Percentiles rank a stretch among this genome's conserved stretches.
phyloP scores from a whole-genome alignment of 2,329 filamentous ascomycete genomes.

The Lasiodiplodia sp. region DNA sequence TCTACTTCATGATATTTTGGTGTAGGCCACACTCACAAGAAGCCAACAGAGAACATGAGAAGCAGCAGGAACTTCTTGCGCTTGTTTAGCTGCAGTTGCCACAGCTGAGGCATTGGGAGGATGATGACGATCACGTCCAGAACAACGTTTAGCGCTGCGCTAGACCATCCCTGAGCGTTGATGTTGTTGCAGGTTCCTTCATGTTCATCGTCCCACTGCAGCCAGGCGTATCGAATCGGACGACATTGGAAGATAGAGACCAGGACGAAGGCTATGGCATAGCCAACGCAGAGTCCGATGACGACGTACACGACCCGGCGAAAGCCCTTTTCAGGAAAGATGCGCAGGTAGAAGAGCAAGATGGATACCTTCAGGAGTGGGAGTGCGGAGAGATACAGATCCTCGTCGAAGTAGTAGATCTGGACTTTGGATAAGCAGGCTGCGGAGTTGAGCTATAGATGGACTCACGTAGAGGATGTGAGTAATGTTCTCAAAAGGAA shows the following conservation, averaged over 20 bases:
- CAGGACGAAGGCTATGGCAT: constrained; percentile 35
- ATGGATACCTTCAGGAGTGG: constrained; percentile 46
- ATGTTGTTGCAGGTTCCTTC: constrained; percentile 44
- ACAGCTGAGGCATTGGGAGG: constrained; percentile 43
- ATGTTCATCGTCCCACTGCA: constrained; percentile 38
- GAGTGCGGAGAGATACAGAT: constrained; percentile 45
- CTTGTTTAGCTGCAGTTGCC: constrained; percentile 39
- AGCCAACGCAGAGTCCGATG: constrained; percentile 38
- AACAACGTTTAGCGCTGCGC: constrained; percentile 42
- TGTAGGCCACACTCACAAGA: constrained; percentile 37
- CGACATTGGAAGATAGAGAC: constrained; percentile 35
- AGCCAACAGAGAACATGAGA: constrained; percentile 46
- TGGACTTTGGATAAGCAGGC: background rate
- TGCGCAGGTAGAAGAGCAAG: constrained; percentile 44
- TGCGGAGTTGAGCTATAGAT: background rate
- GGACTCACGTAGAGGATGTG: constrained; percentile 47
- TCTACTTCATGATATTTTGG: background rate
- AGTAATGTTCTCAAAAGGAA: constrained; percentile 53
- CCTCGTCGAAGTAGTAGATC: constrained; percentile 39
- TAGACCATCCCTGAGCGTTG: constrained; percentile 42
- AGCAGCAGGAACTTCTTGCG: constrained; percentile 45
- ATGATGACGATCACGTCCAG: constrained; percentile 39
- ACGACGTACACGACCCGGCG: constrained; percentile 36
- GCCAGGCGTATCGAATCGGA: constrained; percentile 35
- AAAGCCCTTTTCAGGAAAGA: constrained; percentile 42